Base-by-base conservation (phyloP, 257 asterid genomes). In the Nicotiana attenuata region DNA sequence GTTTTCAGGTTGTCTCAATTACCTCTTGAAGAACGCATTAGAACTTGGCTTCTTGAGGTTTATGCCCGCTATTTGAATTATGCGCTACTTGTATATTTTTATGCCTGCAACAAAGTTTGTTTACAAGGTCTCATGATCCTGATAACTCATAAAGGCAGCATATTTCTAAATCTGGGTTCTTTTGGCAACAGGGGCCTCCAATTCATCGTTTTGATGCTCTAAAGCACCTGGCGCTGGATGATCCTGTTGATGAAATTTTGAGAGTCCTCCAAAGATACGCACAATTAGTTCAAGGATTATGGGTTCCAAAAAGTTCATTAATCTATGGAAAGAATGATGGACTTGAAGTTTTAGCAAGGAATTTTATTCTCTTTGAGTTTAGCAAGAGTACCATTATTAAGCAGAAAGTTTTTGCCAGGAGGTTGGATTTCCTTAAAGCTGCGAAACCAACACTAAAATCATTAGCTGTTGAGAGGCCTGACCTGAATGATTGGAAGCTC, bases 241-340 rank as follows among this genome's bases (percentile, higher is more conserved):
- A 88, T 76, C 73, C 97, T 20, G 84, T 35, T 47, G 97, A 96
- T 85, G 93, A 90, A 81, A 84, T 93, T 63, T 82, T 94, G 81
- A 87, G 33, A 83, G 90, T 92, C 73, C 86, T 96, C 85, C 90
- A 86, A 67, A 92, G 90, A 45, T 83, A 82, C 84, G 98, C 95
- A 77, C 88, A 82, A 59, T 83, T 96, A 87, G 93, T 96, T 87
- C 98, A 94, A 87, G 99, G 99, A 78, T 88, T 94, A 63, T 96
- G 99, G 99, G 89, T 91, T 83, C 93, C 93, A 7, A 94, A 85
- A 87, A 92, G 92, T 83, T 7, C 88, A 7, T 68, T 92, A 84
- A 77, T 94, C 52, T 85, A 77, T 52, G 92, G 87, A 78, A 75
- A 20, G 22, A 91, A 89, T 68, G 50, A 45, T 8, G 92, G 92